Conservation (phyloP, 179 eudicot genomes). For the Beta corolliflora region DNA sequence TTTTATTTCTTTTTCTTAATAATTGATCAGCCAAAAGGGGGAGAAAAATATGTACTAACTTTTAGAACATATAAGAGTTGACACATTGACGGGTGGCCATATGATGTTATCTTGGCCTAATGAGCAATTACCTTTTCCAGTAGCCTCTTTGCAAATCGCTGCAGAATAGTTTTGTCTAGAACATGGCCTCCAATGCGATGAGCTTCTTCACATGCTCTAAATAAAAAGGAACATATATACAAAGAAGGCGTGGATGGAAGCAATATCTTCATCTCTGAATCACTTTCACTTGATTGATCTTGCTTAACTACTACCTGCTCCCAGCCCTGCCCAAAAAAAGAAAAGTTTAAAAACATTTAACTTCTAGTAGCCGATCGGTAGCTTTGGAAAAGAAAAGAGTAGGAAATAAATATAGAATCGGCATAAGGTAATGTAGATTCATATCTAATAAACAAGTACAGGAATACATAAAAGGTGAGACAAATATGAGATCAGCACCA, state of each 20-base stretch:
- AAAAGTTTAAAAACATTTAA: neutral
- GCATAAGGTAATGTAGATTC: neutral
- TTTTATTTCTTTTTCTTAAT: neutral
- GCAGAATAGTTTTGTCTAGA: constrained; percentile 77
- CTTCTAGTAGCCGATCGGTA: neutral
- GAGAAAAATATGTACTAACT: neutral
- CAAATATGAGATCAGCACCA: neutral
- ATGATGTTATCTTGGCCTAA: neutral
- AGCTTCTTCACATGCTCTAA: constrained; percentile 89
- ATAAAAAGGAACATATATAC: constrained; percentile 74
- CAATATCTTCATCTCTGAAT: constrained; percentile 80
- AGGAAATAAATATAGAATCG: neutral
- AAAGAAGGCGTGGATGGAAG: constrained; percentile 94
- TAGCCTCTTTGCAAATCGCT: constrained; percentile 65
- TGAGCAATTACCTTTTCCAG: constrained; percentile 64
- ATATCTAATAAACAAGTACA: neutral
- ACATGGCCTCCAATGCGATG: constrained; percentile 96
- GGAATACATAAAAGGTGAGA: neutral
- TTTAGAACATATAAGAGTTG: neutral
- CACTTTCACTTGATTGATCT: constrained; percentile 66
- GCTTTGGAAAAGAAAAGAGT: neutral
- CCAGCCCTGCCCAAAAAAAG: constrained; percentile 68
- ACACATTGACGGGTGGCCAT: neutral
- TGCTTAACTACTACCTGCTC: constrained; percentile 85
- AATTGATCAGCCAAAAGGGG: neutral